Percentiles rank a stretch among this genome's conserved stretches.
These are phyloP conservation scores for Corinectria fuckeliana DNA, from an alignment of 2,329 filamentous ascomycete genomes.

Conservation along the genomic window DNA sequence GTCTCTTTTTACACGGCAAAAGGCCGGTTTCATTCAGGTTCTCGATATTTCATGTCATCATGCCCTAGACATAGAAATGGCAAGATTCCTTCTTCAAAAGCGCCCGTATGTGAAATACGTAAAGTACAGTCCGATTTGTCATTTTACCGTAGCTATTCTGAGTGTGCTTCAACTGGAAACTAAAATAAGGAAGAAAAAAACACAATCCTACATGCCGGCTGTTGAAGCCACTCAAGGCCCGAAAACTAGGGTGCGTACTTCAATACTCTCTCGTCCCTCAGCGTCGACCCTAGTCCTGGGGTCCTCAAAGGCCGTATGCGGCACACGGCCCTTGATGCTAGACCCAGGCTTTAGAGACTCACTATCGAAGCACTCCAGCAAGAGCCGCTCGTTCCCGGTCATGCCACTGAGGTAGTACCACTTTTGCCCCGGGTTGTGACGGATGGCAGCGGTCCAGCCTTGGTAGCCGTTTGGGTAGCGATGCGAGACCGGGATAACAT, in stretches of 20 bases:
- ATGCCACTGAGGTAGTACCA: slow-evolving; percentile 87
- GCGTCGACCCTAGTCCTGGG: slow-evolving; percentile 73
- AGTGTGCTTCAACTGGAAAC: background rate
- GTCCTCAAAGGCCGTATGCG: slow-evolving; percentile 83
- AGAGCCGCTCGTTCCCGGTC: slow-evolving; percentile 72
- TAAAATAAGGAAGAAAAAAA: background rate
- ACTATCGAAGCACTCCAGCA: slow-evolving; percentile 82
- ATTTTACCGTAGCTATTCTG: background rate
- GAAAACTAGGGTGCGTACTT: slow-evolving; percentile 86
- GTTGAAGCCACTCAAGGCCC: slow-evolving; percentile 52
- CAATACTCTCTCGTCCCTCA: slow-evolving; percentile 82
- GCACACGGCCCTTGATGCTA: slow-evolving; percentile 62
- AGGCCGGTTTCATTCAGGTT: slow-evolving; percentile 15
- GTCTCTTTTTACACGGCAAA: background rate
- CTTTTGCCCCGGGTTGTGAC: slow-evolving; percentile 64
- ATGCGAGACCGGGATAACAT: slow-evolving; percentile 76
- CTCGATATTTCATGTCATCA: slow-evolving; percentile 14
- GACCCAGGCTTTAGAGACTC: slow-evolving; percentile 58
- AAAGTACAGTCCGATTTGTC: slow-evolving; percentile 1
- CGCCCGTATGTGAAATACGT: background rate
- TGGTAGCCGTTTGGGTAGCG: slow-evolving; percentile 68
- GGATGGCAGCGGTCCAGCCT: slow-evolving; percentile 77
- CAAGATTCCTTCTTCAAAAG: slow-evolving; percentile 16
- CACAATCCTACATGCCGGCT: background rate
- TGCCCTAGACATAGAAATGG: slow-evolving; percentile 33